Base-by-base conservation (phyloP, 1,284 basidiomycete species). In the Phellinidium pouzarii region DNA sequence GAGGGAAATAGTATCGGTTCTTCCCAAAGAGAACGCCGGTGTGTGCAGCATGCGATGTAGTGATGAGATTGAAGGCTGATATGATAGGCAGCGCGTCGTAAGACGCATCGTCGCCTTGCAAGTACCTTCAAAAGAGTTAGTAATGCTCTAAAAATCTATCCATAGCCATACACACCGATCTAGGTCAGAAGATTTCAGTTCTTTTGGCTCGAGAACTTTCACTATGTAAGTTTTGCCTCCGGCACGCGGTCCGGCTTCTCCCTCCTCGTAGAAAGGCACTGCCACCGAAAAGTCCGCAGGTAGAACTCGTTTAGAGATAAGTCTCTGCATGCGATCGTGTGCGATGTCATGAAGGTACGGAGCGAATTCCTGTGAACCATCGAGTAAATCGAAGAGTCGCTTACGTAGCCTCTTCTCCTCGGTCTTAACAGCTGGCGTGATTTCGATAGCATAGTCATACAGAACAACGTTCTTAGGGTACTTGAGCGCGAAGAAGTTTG, bases 401-500 rank as follows among this genome's bases (percentile, higher is more conserved):
- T 73, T 78, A 36, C 59, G 53, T 8, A 64, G 48, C 7, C 62
- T 54, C 31, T 75, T 64, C 17, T 68, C 64, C 47, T 72, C 77
- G 2, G 74, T 66, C 48, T 76, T 72, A 0, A 71, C 73, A 44
- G 67, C 73, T 0, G 84, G 84, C 8, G 67, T 63, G 46, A 87
- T 73, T 1, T 75, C 66, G 48, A 89, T 71, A 9, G 66, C 66
- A 60, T 89, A 88, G 57, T 87, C 83, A 59, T 78, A 82, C 2
- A 64, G 48, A 7, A 80, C 67, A 1, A 65, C 62, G 0, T 71
- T 69, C 48, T 76, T 74, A 0, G 77, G 74, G 20, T 80, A 63
- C 27, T 64, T 73, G 23, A 86, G 62, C 0, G 81, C 59, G 62
- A 86, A 87, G 65, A 86, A 86, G 61, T 89, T 89, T 36, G 84